Percentiles rank a stretch among this genome's conserved stretches.
Evolutionary conservation across 179 eudicot species (phyloP).

Genomic region (Silene noctiflora): DNA sequence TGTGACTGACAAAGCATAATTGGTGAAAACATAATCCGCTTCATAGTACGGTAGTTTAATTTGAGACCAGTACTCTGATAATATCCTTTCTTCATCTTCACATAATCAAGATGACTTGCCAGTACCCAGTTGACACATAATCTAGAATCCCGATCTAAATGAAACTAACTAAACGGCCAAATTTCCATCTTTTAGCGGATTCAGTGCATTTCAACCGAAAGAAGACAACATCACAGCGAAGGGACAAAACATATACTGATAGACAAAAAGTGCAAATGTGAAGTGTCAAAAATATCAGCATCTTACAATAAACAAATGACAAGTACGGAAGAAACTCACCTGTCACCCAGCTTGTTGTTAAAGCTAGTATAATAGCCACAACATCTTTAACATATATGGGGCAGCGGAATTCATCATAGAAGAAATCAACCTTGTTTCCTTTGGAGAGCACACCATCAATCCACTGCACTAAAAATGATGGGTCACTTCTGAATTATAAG

Average conservation of each 20-base stretch:
- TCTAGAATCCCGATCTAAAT: no score
- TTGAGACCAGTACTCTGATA: no score
- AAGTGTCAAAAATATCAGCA: neutral
- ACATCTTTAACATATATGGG: constrained; percentile 90
- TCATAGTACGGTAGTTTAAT: no score
- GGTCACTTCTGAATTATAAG: neutral
- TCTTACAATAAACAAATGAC: neutral
- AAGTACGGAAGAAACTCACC: constrained; percentile 39
- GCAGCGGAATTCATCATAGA: constrained; percentile 83
- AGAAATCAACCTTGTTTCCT: constrained; percentile 63
- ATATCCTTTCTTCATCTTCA: no score
- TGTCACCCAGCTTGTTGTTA: constrained; percentile 61
- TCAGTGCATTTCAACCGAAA: neutral
- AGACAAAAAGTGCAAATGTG: neutral
- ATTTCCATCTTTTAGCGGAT: no score
- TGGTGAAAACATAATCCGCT: no score
- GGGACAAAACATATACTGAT: neutral
- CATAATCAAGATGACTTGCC: no score
- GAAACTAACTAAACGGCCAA: no score
- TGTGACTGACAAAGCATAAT: no score
- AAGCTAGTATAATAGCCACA: constrained; percentile 45
- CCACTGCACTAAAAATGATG: constrained; percentile 60
- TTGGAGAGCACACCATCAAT: constrained; percentile 67
- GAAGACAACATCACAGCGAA: neutral
- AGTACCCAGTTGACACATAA: no score